A percentile compares a stretch with the other conserved stretches of the same genome.
These are phyloP conservation scores for Trametes pubescens DNA, from an alignment of 1,284 basidiomycete genomes.

Conservation along the genomic window DNA sequence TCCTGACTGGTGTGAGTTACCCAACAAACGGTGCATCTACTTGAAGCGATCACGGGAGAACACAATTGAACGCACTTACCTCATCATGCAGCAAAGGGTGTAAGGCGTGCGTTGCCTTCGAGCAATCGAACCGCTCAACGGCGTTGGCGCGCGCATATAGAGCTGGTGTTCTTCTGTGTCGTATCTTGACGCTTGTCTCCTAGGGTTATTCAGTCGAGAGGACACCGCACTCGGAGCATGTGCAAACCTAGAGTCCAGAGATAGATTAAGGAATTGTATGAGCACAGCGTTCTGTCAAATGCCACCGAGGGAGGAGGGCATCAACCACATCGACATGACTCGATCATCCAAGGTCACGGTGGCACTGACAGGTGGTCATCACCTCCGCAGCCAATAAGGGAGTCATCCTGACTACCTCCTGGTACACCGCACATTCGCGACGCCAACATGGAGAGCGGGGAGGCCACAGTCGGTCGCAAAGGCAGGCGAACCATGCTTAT, in stretches of 20 bases:
- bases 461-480: not conserved
- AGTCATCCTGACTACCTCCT: not conserved
- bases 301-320: not conserved
- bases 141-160: not conserved
- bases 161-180: not conserved
- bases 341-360: not conserved
- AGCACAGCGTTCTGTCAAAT: not conserved
- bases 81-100: no score
- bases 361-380: not conserved
- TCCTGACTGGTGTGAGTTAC: no score
- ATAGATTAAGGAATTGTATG: not conserved
- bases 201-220: not conserved
- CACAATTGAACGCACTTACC: not conserved
- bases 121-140: not conserved
- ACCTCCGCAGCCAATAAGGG: not conserved
- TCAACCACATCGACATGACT: not conserved
- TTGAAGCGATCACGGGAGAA: not conserved
- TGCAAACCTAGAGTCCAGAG: not conserved
- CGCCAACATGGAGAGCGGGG: not conserved
- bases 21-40: not conserved
- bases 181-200: not conserved
- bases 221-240: not conserved
- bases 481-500: no score
- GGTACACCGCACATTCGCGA: not conserved
- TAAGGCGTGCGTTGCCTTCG: not conserved